These are phyloP conservation scores for Hibiscus trionum DNA, from an alignment of 345 rosid genomes.

Conservation along the genomic window DNA sequence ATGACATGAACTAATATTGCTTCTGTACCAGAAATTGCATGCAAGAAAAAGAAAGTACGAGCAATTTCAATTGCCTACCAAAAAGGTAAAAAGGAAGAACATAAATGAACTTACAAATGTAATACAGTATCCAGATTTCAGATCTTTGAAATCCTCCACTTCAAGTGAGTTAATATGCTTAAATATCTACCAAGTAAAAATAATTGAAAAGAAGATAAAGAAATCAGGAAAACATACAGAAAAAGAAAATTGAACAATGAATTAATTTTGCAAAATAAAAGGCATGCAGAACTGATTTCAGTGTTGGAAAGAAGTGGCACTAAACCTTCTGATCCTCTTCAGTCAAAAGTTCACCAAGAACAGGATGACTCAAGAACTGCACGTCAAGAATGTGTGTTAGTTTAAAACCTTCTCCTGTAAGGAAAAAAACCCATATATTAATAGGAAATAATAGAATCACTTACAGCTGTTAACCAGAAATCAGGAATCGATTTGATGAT, in stretches of 20 bases:
- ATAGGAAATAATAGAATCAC: conserved; percentile 18
- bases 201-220: background rate
- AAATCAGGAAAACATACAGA: background rate
- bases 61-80: background rate
- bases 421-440: background rate
- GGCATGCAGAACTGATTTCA: background rate
- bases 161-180: conserved; percentile 52
- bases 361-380: conserved; percentile 90
- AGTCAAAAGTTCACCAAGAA: conserved; percentile 61
- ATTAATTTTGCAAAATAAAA: background rate
- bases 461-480: conserved; percentile 91
- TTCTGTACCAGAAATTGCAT: background rate
- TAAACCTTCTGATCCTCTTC: conserved; percentile 94
- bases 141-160: conserved; percentile 40
- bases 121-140: conserved; percentile 85
- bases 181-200: conserved; percentile 46
- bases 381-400: conserved; percentile 6
- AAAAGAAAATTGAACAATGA: background rate
- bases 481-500: conserved; percentile 76
- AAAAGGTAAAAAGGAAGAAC: background rate
- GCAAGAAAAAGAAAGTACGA: background rate
- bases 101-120: conserved; percentile 57
- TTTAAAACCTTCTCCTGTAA: background rate
- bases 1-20: background rate
- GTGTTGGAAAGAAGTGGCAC: background rate